Percentiles rank a stretch among this genome's conserved stretches.
phyloP scores from a whole-genome alignment of 257 asterid species.

The Pogostemon cablin region DNA sequence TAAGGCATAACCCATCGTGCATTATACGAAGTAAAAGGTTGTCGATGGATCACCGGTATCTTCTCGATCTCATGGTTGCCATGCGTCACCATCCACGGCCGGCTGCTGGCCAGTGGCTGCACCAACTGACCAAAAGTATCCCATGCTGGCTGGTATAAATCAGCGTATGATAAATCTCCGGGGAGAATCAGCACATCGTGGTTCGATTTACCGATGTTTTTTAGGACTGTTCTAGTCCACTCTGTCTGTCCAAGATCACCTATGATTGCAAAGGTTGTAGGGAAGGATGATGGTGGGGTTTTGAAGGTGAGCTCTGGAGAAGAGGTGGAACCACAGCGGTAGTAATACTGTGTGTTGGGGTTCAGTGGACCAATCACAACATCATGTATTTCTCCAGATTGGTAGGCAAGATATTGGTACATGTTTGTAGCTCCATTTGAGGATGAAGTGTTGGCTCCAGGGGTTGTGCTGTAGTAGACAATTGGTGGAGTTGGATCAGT shows the following conservation, averaged over 20 bases:
- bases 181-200: slow-evolving; percentile 67
- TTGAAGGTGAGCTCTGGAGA: slow-evolving; percentile 53
- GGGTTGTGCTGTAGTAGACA: slow-evolving; percentile 60
- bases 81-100: slow-evolving; percentile 96
- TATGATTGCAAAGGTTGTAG: slow-evolving; percentile 54
- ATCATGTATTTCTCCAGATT: slow-evolving; percentile 67
- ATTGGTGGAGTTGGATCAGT: slow-evolving; percentile 47
- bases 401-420: slow-evolving; percentile 48
- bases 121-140: slow-evolving; percentile 77
- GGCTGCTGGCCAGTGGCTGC: slow-evolving; percentile 60
- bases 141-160: slow-evolving; percentile 53
- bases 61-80: slow-evolving; percentile 89
- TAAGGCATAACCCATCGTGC: slow-evolving; percentile 92
- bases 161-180: slow-evolving; percentile 81
- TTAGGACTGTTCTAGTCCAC: slow-evolving; percentile 70
- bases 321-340: slow-evolving; percentile 48
- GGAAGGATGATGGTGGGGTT: slow-evolving; percentile 62
- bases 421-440: slow-evolving; percentile 46
- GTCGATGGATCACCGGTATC: slow-evolving; percentile 37
- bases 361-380: slow-evolving; percentile 71
- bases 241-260: slow-evolving; percentile 87
- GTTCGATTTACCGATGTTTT: slow-evolving; percentile 55
- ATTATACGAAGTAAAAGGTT: slow-evolving; percentile 59
- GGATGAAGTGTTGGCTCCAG: slow-evolving; percentile 44
- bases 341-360: slow-evolving; percentile 61